Conservation (phyloP, 1,284 basidiomycete species). For the Cutaneotrichosporon daszewskae region DNA sequence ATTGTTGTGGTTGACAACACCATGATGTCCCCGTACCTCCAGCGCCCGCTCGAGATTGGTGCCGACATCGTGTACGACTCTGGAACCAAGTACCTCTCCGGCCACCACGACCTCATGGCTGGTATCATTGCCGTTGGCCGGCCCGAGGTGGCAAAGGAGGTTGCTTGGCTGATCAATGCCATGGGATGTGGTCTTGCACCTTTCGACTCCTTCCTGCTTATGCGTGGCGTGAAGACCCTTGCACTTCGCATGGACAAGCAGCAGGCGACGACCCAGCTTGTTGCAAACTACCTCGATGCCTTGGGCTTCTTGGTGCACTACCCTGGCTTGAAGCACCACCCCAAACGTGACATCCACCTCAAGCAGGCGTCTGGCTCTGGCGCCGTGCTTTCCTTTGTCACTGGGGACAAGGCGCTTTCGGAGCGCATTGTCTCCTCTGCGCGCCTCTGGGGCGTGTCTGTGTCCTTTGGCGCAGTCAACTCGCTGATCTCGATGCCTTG, state of each 20-base stretch:
- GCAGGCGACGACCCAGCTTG: slow-evolving; percentile 72
- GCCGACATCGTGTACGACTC: slow-evolving; percentile 97
- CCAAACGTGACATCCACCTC: slow-evolving; percentile 78
- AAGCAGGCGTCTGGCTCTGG: slow-evolving; percentile 84
- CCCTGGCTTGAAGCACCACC: slow-evolving; percentile 80
- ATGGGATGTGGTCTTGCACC: slow-evolving; percentile 95
- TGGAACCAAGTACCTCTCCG: slow-evolving; percentile 94
- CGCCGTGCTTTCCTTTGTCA: slow-evolving; percentile 91
- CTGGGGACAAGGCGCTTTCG: slow-evolving; percentile 82
- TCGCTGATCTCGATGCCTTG: slow-evolving; percentile 99
- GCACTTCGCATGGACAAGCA: slow-evolving; percentile 95
- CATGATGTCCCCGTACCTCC: slow-evolving; percentile 99
- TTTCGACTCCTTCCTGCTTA: slow-evolving; percentile 90
- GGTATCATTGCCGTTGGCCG: slow-evolving; percentile 87
- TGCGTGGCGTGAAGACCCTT: slow-evolving; percentile 94
- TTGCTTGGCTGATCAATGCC: slow-evolving; percentile 91
- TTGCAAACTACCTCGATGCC: slow-evolving; percentile 78
- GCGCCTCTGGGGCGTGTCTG: slow-evolving; percentile 93
- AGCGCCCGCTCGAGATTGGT: slow-evolving; percentile 90
- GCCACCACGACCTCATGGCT: slow-evolving; percentile 99
- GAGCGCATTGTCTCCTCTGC: slow-evolving; percentile 90
- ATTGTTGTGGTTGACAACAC: slow-evolving; percentile 95
- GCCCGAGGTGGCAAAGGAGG: slow-evolving; percentile 81
- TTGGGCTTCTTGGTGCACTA: slow-evolving; percentile 93
- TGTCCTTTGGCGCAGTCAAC: slow-evolving; percentile 97